phyloP scores from a whole-genome alignment of 768 basidiomycete species.

The Mycena maculata region DNA sequence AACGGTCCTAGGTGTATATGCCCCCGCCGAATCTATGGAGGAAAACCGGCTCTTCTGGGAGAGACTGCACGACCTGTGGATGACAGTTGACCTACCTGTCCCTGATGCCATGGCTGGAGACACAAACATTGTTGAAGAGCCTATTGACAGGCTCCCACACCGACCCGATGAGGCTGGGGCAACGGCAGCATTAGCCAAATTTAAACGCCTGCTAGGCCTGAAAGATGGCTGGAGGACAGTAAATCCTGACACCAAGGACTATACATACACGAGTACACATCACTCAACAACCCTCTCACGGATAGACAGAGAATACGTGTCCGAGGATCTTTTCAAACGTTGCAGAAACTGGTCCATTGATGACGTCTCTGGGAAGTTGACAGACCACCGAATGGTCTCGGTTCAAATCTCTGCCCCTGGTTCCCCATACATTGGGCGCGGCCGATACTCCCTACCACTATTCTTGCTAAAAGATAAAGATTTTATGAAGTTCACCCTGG shows the following conservation, averaged over 20 bases:
- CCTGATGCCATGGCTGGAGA: constrained; percentile 1
- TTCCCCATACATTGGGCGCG: constrained; percentile 26
- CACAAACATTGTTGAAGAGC: constrained; percentile 4
- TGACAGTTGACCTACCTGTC: not conserved
- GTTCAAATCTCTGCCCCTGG: constrained; percentile 10
- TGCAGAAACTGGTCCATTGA: constrained; percentile 19
- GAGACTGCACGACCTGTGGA: not conserved
- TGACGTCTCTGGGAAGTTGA: not conserved
- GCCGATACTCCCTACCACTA: constrained; percentile 27
- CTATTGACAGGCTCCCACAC: constrained; percentile 7
- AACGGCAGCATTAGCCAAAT: not conserved
- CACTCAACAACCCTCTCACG: constrained; percentile 9
- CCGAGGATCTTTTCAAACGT: not conserved
- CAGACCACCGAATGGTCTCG: constrained; percentile 33
- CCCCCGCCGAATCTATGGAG: constrained; percentile 6
- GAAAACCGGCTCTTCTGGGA: constrained; percentile 10
- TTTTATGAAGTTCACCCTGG: not conserved
- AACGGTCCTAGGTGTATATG: constrained; percentile 25
- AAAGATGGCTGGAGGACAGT: constrained; percentile 23
- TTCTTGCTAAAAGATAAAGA: constrained; percentile 9
- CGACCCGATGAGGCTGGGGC: not conserved
- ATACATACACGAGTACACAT: constrained; percentile 22
- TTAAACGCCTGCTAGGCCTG: constrained; percentile 1
- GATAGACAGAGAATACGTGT: constrained; percentile 26
- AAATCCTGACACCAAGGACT: constrained; percentile 15